Evolutionary conservation across 257 asterid species (phyloP), one percentile per base, ranked within the genome.

Genomic region (Knoxia roxburghii): DNA sequence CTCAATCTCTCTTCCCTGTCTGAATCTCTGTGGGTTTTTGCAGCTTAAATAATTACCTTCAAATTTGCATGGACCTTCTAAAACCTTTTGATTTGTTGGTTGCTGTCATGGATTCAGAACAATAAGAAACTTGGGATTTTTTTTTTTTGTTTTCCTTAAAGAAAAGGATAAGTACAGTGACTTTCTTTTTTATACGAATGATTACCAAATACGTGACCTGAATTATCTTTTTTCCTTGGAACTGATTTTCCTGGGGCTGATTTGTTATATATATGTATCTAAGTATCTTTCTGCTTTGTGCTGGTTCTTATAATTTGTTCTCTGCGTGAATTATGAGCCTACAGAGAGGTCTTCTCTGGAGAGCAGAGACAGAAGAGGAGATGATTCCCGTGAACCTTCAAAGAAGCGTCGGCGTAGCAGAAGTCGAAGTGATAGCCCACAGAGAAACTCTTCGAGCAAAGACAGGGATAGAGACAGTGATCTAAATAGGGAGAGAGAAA

Each of bases 401-500:
- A 83, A 79, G 73, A 91, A 86, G 81, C 92, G 90, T 43, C 92
- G 75, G 18, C 88, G 87, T 41, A 84, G 94, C 83, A 76, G 81
- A 49, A 89, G 96, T 73, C 68, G 83, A 77, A 91, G 96, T 26
- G 79, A 70, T 64, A 91, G 96, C 82, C 95, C 96, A 27, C 92
- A 51, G 39, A 70, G 88, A 72, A 87, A 82, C 76, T 76, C 82
- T 55, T 80, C 85, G 30, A 52, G 64, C 67, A 78, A 85, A 72
- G 90, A 85, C 55, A 78, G 85, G n/a, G 91, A 83, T 18, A 78
- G 86, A 75, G 96, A 85, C 27, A 79, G 48, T 56, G 93, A 85
- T 57, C 60, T 20, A 20, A 79, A 61, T 45, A 79, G 83, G 74
- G 87, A 87, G 21, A 68, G 79, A 69, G 87, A 84, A 55, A 78